These are phyloP conservation scores for Oleoguttula mirabilis DNA, from an alignment of 495 filamentous ascomycete species.

Conservation along the genomic window DNA sequence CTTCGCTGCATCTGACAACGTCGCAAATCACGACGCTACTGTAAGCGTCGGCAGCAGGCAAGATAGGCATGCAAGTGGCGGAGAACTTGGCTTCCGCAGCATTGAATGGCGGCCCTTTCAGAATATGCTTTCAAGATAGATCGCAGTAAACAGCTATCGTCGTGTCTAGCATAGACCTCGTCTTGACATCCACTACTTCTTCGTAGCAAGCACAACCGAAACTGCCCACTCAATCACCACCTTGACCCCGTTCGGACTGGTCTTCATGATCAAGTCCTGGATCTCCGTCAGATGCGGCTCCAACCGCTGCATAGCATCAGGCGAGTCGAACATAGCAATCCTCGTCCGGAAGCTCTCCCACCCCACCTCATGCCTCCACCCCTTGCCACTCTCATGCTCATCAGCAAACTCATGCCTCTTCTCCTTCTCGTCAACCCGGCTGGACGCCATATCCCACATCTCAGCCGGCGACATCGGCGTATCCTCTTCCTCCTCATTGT, in stretches of 20 bases:
- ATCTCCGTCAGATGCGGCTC: constrained; percentile 18
- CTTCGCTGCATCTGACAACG: no score
- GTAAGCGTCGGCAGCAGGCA: no score
- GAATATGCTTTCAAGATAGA: no score
- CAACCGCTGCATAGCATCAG: neutral
- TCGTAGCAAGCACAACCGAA: constrained; percentile 14
- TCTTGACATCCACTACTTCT: no score
- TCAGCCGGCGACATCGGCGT: neutral
- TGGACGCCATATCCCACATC: constrained; percentile 1
- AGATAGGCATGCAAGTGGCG: no score
- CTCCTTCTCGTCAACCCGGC: constrained; percentile 5
- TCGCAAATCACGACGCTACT: no score
- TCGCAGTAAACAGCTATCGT: no score
- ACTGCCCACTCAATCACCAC: constrained; percentile 16
- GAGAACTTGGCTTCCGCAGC: no score
- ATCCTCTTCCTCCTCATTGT: neutral
- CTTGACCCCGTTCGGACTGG: constrained; percentile 10
- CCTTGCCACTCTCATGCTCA: constrained; percentile 9
- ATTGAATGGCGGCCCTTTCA: no score
- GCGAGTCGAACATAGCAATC: constrained; percentile 5
- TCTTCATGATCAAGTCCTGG: constrained; percentile 10
- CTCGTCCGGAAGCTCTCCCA: constrained; percentile 16
- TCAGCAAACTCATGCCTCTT: constrained; percentile 1
- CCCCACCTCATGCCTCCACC: constrained; percentile 17
- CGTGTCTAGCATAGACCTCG: no score